Evolutionary conservation across 441 rosid genomes (phyloP).

Genomic region (Corymbia citriodora): DNA sequence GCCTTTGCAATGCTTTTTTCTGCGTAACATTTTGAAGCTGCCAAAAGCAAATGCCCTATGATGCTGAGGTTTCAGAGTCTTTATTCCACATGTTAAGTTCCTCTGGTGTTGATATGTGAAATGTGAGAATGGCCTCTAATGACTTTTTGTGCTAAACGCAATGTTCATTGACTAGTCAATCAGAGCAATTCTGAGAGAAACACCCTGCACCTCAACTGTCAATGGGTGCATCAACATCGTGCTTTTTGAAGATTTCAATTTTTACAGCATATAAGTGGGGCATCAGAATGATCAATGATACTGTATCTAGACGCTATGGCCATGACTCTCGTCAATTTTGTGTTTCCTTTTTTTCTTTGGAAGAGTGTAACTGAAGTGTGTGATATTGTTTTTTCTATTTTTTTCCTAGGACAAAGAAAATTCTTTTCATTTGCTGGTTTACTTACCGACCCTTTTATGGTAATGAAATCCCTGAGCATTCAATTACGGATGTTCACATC

Average conservation of each 20-base stretch:
- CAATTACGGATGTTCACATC: background rate
- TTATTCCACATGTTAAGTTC: background rate
- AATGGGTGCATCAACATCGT: background rate
- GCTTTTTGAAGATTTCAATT: background rate
- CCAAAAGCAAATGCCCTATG: background rate
- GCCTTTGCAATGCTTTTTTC: background rate
- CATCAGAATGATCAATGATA: background rate
- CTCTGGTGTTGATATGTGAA: background rate
- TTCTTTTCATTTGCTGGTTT: background rate
- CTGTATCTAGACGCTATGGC: background rate
- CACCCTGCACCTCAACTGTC: background rate
- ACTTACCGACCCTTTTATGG: background rate
- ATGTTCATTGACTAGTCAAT: background rate
- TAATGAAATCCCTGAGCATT: background rate
- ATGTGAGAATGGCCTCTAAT: background rate
- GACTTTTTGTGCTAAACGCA: background rate
- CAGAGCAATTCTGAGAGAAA: background rate
- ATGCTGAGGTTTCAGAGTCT: background rate
- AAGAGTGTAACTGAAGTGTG: background rate
- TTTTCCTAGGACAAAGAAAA: background rate
- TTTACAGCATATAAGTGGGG: background rate
- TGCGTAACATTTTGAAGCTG: background rate
- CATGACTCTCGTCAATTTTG: background rate
- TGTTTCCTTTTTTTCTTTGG: background rate
- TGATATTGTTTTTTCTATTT: background rate